phyloP scores from a whole-genome alignment of 345 rosid species.

The Diplotaxis tenuifolia region DNA sequence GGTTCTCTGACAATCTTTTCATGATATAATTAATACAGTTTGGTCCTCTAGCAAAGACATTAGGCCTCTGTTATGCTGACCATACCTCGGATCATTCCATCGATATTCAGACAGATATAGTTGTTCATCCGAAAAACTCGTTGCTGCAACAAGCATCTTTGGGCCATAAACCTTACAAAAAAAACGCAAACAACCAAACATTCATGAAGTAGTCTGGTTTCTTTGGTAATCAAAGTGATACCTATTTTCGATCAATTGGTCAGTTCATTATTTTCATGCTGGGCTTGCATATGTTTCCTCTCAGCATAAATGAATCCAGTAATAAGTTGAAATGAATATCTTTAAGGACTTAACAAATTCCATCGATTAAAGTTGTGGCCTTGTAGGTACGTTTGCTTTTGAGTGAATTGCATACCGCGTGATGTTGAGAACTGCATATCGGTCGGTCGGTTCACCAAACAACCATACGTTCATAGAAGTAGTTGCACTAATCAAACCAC shows the following conservation, averaged over 20 bases:
- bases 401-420: slow-evolving; percentile 6
- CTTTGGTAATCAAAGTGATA: too few species aligned
- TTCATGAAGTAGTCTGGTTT: too few species aligned
- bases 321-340: background rate
- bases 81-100: slow-evolving; percentile 74
- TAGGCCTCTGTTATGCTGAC: slow-evolving; percentile 59
- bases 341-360: background rate
- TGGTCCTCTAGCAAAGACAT: too few species aligned
- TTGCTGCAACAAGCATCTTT: background rate
- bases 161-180: background rate
- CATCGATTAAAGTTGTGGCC: background rate
- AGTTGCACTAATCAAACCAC: background rate
- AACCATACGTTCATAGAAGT: slow-evolving; percentile 12
- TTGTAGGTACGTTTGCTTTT: slow-evolving; percentile 13
- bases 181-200: too few species aligned
- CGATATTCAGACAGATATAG: slow-evolving; percentile 74
- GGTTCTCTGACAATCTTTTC: background rate
- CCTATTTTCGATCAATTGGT: too few species aligned
- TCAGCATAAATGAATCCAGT: background rate
- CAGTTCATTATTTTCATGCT: background rate
- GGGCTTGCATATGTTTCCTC: background rate
- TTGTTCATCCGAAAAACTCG: background rate
- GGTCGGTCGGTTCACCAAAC: slow-evolving; percentile 25
- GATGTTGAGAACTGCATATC: slow-evolving; percentile 1
- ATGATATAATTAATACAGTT: too few species aligned